Conservation (phyloP, 1,284 basidiomycete species). For the Neonothopanus nambi region DNA sequence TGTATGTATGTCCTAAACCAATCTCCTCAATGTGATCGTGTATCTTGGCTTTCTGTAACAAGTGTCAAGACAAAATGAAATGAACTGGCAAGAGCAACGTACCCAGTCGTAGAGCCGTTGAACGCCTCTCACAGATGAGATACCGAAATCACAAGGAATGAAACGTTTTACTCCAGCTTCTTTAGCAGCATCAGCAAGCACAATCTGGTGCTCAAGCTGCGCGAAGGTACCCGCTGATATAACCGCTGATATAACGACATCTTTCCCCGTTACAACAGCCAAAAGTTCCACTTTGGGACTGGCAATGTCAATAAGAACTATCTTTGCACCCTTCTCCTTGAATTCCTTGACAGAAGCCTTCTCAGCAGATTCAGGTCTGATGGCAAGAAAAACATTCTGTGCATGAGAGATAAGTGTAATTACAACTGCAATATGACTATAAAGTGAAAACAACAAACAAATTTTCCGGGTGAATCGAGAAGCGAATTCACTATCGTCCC, state of each 20-base stretch:
- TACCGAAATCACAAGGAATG: conserved; percentile 12
- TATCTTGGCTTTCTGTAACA: conserved; percentile 17
- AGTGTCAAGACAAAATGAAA: too few relatives aligned
- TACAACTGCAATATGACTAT: too few relatives aligned
- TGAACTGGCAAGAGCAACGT: too few relatives aligned
- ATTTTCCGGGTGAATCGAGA: background rate
- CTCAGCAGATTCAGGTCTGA: conserved; percentile 2
- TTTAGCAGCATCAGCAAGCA: conserved; percentile 10
- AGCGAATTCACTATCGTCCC: background rate
- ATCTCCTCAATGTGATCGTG: conserved; percentile 9
- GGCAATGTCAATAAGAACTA: conserved; percentile 1
- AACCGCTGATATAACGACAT: conserved; percentile 2
- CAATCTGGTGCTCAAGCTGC: background rate
- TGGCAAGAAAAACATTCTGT: background rate
- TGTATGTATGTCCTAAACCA: conserved; percentile 16
- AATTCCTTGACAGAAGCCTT: conserved; percentile 5
- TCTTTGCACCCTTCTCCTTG: background rate
- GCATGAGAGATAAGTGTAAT: background rate
- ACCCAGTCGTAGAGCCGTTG: conserved; percentile 1
- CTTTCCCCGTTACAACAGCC: background rate
- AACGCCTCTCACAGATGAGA: background rate
- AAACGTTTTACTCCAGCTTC: conserved; percentile 10
- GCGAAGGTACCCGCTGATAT: background rate
- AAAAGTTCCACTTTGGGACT: background rate
- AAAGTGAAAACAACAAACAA: background rate